Conservation (phyloP, 257 asterid genomes). For the Solanum sejunctum region DNA sequence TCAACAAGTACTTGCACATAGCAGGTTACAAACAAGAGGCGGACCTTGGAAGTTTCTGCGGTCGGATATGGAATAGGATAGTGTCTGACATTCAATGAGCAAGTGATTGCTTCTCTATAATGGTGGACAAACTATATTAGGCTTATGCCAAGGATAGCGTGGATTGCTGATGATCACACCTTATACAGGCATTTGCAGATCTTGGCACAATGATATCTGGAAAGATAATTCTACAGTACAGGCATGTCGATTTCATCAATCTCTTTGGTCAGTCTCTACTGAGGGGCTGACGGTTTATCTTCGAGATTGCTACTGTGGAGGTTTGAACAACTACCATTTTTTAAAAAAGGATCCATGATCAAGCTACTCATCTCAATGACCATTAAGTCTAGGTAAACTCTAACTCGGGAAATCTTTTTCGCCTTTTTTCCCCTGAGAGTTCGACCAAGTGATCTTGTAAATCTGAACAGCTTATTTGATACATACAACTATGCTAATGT, state of each 20-base stretch:
- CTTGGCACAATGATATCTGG: neutral
- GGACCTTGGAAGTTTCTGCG: constrained; percentile 79
- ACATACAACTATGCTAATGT: neutral
- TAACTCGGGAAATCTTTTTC: neutral
- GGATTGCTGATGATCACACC: neutral
- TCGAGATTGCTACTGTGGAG: neutral
- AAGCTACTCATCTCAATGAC: neutral
- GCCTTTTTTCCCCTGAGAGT: neutral
- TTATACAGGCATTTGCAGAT: neutral
- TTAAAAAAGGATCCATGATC: neutral
- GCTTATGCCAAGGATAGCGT: neutral
- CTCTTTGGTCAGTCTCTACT: neutral
- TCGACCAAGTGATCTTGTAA: neutral
- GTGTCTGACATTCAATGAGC: constrained; percentile 7
- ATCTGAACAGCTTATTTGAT: neutral
- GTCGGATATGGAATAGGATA: constrained; percentile 34
- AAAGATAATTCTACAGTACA: neutral
- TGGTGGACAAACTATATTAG: neutral
- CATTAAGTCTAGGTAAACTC: neutral
- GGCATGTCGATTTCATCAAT: neutral
- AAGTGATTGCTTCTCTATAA: neutral
- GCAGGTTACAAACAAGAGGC: constrained; percentile 57
- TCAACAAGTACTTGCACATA: neutral
- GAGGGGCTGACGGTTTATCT: neutral
- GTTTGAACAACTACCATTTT: neutral